Base-by-base conservation (phyloP, 192 early-diverging fungal species). In the Coemansia asiatica region DNA sequence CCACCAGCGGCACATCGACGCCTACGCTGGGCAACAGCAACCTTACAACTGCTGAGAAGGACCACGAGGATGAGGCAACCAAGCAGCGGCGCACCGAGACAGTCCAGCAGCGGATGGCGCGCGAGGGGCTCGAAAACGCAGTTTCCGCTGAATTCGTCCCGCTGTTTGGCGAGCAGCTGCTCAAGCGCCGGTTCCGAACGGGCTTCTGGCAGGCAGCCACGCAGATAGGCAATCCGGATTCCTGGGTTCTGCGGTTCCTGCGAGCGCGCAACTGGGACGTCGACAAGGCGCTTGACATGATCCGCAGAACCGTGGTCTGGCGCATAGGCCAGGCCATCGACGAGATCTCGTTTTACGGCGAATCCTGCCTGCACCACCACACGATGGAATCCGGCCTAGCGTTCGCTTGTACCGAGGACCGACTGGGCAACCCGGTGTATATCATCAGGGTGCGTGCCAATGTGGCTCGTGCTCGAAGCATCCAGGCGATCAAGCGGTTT, bases 211-310 rank as follows among this genome's bases (percentile, higher is more conserved):
- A 83, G 28, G 77, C 72, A 19, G 81, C 85, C 40, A 79, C 85
- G 40, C 84, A 82, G 49, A 74, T 68, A 2, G 84, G 88, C 64
- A 76, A 91, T 51, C 85, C 88, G 8, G 93, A 95, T 74, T 55
- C 85, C 16, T 76, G 91, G 47, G 50, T 91, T 12, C 76, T 93
- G 26, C 86, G 94, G 18, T 95, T 91, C 73, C 79, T 95, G 25
- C 85, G 94, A 23, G 95, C 94, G 9, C 84, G 94, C 40, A 92
- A 92, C 61, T 97, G 93, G 92, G 87, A 95, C 66, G 79, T 89
- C 2, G 61, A 77, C 12, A 81, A 82, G 49, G 90, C 92, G 0
- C 66, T 89, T 3, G 76, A 74, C 2, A 94, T 95, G 94, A 47
- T 90, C 22, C 49, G 83, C 16, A 76, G 82, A 26, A 79, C 87